Conservation (phyloP, 495 filamentous ascomycete species). For the Podospora comata region DNA sequence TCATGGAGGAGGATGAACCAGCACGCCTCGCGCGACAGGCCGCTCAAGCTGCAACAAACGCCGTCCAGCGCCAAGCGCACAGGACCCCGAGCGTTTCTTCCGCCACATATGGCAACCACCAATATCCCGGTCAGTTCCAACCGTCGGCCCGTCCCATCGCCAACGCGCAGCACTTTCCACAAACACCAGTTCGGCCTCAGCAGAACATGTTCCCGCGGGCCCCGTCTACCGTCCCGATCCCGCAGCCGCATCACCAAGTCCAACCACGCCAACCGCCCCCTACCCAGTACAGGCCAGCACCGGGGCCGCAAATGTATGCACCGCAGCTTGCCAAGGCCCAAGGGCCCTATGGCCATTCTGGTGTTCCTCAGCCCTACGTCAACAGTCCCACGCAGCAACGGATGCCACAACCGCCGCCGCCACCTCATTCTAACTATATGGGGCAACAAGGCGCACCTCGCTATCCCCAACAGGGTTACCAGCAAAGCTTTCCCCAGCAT, state of each 20-base stretch:
- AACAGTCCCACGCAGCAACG: conserved; percentile 38
- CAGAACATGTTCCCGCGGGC: conserved; percentile 33
- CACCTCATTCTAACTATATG: conserved; percentile 29
- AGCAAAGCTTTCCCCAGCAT: conserved; percentile 34
- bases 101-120: conserved; percentile 36
- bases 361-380: conserved; percentile 38
- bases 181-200: conserved; percentile 42
- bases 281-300: conserved; percentile 31
- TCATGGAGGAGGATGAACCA: conserved; percentile 81
- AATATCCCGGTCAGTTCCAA: conserved; percentile 35
- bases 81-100: conserved; percentile 40
- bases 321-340: conserved; percentile 38
- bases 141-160: conserved; percentile 40
- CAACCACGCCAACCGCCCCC: conserved; percentile 30
- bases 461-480: conserved; percentile 29
- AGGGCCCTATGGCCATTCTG: conserved; percentile 39
- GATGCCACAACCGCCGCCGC: conserved; percentile 35
- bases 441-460: conserved; percentile 29
- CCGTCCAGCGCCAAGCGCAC: conserved; percentile 38
- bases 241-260: conserved; percentile 31
- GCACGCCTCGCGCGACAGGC: conserved; percentile 37
- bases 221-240: conserved; percentile 33
- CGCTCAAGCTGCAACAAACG: conserved; percentile 33
- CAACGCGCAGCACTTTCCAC: conserved; percentile 40
- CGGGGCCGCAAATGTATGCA: conserved; percentile 31